Evolutionary conservation across 2,329 filamentous ascomycete species (phyloP).

Genomic region (Pestalotiopsis sp.): DNA sequence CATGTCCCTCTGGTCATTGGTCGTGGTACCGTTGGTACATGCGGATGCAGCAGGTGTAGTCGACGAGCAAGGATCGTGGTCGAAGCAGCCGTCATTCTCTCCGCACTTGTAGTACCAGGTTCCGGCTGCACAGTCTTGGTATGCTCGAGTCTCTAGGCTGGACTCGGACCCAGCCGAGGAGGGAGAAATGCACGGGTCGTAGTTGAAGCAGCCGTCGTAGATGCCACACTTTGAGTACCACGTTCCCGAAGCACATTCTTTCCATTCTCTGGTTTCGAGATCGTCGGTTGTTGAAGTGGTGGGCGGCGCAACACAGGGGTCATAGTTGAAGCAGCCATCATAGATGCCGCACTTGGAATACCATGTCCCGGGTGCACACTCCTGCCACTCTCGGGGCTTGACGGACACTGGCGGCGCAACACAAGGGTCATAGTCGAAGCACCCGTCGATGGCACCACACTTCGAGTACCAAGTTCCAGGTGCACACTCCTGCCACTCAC

Average conservation of each 20-base stretch:
- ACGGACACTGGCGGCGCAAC: neutral
- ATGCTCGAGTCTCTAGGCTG: neutral
- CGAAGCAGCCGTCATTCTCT: neutral
- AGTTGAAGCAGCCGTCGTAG: conserved; percentile 1
- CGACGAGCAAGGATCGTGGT: neutral
- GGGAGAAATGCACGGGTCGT: neutral
- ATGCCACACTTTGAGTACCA: neutral
- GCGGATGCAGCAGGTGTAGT: neutral
- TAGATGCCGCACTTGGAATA: neutral
- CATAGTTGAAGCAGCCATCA: neutral
- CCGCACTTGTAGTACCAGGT: neutral
- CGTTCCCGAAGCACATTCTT: neutral
- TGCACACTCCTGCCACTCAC: neutral
- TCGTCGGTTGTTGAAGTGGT: neutral
- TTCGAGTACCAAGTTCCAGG: neutral
- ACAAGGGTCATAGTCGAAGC: neutral
- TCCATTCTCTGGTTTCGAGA: neutral
- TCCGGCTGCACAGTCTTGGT: neutral
- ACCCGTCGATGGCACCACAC: neutral
- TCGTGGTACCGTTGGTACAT: neutral
- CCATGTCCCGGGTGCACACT: neutral
- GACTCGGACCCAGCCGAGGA: neutral
- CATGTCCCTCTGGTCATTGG: neutral
- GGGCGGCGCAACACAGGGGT: neutral
- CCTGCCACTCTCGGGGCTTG: neutral